phyloP scores from a whole-genome alignment of 2,329 filamentous ascomycete genomes.

The Daldinia sp. region DNA sequence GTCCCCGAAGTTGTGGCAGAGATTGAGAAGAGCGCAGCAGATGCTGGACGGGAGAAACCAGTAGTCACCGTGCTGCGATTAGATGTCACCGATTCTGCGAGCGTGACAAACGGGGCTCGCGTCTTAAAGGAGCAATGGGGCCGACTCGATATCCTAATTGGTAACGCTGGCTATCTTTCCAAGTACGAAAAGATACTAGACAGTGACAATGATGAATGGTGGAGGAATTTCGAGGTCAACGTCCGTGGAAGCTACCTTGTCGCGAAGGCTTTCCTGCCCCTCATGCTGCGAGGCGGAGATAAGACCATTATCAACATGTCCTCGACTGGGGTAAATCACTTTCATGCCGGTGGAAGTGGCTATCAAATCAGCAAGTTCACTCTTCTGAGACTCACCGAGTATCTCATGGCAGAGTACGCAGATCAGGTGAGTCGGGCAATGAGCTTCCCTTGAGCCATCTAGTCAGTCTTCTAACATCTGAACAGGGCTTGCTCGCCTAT shows the following conservation, averaged over 20 bases:
- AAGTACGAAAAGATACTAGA: constrained; percentile 53
- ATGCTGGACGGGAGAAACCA: constrained; percentile 52
- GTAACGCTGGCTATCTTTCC: constrained; percentile 60
- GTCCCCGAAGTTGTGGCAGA: constrained; percentile 50
- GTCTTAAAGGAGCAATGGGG: constrained; percentile 49
- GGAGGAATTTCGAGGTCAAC: constrained; percentile 63
- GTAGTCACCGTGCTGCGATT: constrained; percentile 57
- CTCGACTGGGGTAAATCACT: constrained; percentile 58
- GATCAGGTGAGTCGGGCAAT: constrained; percentile 55
- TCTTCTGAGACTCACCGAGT: constrained; percentile 62
- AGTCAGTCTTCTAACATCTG: constrained; percentile 47
- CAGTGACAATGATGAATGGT: constrained; percentile 59
- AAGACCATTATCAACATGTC: constrained; percentile 62
- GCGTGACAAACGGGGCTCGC: constrained; percentile 50
- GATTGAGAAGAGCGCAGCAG: constrained; percentile 53
- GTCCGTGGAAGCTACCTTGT: constrained; percentile 62
- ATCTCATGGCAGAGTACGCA: constrained; percentile 59
- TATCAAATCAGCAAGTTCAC: constrained; percentile 65
- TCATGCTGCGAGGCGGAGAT: constrained; percentile 53
- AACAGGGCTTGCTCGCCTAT: constrained; percentile 42
- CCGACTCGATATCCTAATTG: constrained; percentile 57
- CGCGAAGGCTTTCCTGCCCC: constrained; percentile 61
- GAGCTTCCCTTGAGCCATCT: constrained; percentile 54
- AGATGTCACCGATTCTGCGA: constrained; percentile 54
- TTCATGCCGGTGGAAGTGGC: constrained; percentile 53